Conservation (phyloP, 805 yeast species). For the Candida hungchunana region DNA sequence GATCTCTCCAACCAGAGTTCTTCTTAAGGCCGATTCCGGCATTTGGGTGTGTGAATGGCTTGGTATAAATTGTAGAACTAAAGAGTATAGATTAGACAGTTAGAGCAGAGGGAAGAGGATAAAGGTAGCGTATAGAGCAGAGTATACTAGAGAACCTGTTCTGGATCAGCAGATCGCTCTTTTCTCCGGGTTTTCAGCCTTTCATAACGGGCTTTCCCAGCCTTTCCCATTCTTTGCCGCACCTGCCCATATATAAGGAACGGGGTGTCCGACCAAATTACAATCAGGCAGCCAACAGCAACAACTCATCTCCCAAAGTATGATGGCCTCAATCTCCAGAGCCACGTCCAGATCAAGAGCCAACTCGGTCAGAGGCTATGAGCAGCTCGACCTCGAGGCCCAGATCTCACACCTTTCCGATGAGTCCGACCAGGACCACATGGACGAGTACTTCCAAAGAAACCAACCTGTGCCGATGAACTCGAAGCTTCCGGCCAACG, state of each 20-base stretch:
- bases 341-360: slow-evolving; percentile 10
- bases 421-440: slow-evolving; percentile 11
- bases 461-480: slow-evolving; percentile 10
- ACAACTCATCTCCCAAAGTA: neutral
- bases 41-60: too few species aligned
- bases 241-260: too few species aligned
- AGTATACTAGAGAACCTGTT: too few species aligned
- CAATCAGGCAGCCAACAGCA: neutral
- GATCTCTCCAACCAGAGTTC: too few species aligned
- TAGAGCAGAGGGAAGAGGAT: neutral
- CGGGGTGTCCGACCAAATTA: neutral
- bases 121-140: neutral
- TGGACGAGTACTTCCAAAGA: slow-evolving; percentile 12
- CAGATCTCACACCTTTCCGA: slow-evolving; percentile 18
- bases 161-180: too few species aligned
- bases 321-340: slow-evolving; percentile 8
- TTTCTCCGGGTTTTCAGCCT: too few species aligned
- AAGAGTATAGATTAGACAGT: too few species aligned
- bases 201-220: too few species aligned
- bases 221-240: too few species aligned
- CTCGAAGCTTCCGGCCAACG: slow-evolving; percentile 11
- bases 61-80: too few species aligned
- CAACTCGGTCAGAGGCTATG: slow-evolving; percentile 7
- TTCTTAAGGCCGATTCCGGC: too few species aligned
- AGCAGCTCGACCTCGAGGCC: slow-evolving; percentile 17